A percentile compares a stretch with the other conserved stretches of the same genome.
Evolutionary conservation across 78 protist species (phyloP).

Genomic region (Pigoraptor vietnamica): DNA sequence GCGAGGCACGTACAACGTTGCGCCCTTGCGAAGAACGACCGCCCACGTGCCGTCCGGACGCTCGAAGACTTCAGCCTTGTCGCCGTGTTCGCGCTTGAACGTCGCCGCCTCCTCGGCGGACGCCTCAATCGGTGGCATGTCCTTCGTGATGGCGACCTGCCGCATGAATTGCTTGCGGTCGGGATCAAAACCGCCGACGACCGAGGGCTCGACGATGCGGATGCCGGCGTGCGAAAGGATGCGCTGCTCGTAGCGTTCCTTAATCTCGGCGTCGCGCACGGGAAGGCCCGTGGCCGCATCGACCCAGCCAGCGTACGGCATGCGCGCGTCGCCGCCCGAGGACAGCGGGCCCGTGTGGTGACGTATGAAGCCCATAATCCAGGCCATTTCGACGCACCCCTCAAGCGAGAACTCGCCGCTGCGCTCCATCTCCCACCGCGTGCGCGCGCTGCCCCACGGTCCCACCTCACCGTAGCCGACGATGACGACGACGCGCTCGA

Average conservation of each 20-base stretch:
- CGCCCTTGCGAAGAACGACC: constrained; percentile 37
- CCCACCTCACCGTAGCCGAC: constrained; percentile 73
- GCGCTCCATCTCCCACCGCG: constrained; percentile 51
- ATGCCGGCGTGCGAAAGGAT: constrained; percentile 47
- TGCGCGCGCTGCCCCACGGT: constrained; percentile 55
- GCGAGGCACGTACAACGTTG: constrained; percentile 42
- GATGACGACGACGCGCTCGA: constrained; percentile 29
- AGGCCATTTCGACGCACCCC: constrained; percentile 64
- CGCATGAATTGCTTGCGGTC: constrained; percentile 34
- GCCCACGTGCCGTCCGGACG: constrained; percentile 5
- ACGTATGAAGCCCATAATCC: constrained; percentile 57
- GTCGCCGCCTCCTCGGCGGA: constrained; percentile 39
- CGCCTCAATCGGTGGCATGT: constrained; percentile 48
- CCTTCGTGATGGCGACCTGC: constrained; percentile 44
- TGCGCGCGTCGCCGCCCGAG: background rate
- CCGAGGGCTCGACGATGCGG: constrained; percentile 61
- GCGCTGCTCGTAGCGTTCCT: constrained; percentile 26
- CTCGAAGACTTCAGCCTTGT: constrained; percentile 3
- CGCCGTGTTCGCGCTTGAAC: constrained; percentile 52
- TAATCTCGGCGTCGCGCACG: constrained; percentile 32
- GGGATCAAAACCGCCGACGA: constrained; percentile 62
- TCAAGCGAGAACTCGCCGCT: constrained; percentile 51
- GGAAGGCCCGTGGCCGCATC: constrained; percentile 35
- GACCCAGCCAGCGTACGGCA: constrained; percentile 43
- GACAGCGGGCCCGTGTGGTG: constrained; percentile 21